Evolutionary conservation across 2,329 filamentous ascomycete genomes (phyloP).

Genomic region (Emydomyces testavorans): DNA sequence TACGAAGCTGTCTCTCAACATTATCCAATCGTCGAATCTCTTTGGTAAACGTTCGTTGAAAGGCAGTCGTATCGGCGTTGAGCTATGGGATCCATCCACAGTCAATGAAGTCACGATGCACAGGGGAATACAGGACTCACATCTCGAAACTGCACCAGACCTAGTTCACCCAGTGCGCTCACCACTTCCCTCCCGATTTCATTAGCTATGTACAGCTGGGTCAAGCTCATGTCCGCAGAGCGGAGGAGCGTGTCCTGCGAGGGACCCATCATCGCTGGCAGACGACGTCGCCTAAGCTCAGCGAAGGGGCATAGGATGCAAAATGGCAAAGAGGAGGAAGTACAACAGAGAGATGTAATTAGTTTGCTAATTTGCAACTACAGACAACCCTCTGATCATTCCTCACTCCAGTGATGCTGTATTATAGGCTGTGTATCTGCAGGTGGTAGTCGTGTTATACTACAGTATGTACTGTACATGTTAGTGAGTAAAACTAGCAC

Average conservation of each 20-base stretch:
- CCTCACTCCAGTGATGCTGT: no score
- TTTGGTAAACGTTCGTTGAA: constrained; percentile 93
- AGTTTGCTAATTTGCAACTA: background rate
- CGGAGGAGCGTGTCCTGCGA: constrained; percentile 89
- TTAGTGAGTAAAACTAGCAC: no score
- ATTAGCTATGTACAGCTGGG: constrained; percentile 97
- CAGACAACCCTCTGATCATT: no score
- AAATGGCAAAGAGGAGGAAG: background rate
- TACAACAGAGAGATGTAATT: background rate
- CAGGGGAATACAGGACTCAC: constrained; percentile 43
- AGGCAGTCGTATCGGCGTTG: constrained; percentile 83
- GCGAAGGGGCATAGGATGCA: constrained; percentile 5
- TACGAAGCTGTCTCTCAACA: constrained; percentile 93
- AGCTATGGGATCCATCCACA: constrained; percentile 46
- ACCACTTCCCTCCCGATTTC: constrained; percentile 98
- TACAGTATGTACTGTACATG: no score
- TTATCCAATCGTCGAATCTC: constrained; percentile 96
- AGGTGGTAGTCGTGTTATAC: no score
- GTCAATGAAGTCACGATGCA: constrained; percentile 3
- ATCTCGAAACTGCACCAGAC: constrained; percentile 93
- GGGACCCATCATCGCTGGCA: constrained; percentile 44
- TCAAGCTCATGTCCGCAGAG: constrained; percentile 99
- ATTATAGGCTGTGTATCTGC: no score
- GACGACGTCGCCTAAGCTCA: constrained; percentile 6
- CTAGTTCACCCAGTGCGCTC: constrained; percentile 88